A percentile compares a stretch with the other conserved stretches of the same genome.
Conservation (phyloP, 768 basidiomycete species). For the Hysterangium stoloniferum region DNA sequence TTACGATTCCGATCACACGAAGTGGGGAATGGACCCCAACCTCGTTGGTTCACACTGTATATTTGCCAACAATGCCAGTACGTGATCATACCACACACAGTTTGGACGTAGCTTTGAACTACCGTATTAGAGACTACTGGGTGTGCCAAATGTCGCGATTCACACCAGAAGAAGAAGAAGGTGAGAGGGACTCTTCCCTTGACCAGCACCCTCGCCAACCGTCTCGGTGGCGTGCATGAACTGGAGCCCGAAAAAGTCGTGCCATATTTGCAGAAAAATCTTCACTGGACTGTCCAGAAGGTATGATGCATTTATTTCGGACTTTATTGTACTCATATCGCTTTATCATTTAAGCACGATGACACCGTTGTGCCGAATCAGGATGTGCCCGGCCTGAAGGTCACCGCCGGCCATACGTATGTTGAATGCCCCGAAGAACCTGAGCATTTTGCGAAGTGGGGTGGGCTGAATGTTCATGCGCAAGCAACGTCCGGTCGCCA, state of each 20-base stretch:
- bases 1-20: conserved; percentile 28
- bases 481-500: too few species aligned
- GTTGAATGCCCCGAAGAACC: conserved; percentile 1
- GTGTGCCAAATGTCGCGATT: conserved; percentile 35
- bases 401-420: conserved; percentile 4
- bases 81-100: conserved; percentile 7
- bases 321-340: too few species aligned
- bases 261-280: conserved; percentile 32
- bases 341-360: conserved; percentile 5
- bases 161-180: conserved; percentile 20
- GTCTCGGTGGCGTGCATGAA: conserved; percentile 22
- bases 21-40: conserved; percentile 29
- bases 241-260: conserved; percentile 30
- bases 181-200: conserved; percentile 41
- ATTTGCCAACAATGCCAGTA: conserved; percentile 31
- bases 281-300: conserved; percentile 37
- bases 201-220: conserved; percentile 27
- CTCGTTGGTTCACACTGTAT: conserved; percentile 39
- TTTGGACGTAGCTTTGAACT: background rate
- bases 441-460: conserved; percentile 5
- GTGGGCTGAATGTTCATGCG: too few species aligned
- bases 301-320: too few species aligned
- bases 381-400: conserved; percentile 10
- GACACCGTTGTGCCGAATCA: background rate
- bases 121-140: background rate